A percentile compares a stretch with the other conserved stretches of the same genome.
These are phyloP conservation scores for Micractinium sp. DNA, from an alignment of 139 green algal species.

Conservation along the genomic window DNA sequence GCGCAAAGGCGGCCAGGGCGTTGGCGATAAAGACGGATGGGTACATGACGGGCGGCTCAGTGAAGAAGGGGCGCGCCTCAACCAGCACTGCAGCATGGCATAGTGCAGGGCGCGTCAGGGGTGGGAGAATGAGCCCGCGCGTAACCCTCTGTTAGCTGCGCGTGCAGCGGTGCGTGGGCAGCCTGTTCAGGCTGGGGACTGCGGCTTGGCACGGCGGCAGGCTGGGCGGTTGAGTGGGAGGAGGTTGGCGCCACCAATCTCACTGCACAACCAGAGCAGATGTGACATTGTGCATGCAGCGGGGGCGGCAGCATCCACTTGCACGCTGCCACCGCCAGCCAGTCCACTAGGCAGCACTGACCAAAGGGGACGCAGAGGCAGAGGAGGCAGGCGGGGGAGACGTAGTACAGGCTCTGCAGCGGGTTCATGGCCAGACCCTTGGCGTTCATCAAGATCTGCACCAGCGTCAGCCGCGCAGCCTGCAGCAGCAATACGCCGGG, in stretches of 20 bases:
- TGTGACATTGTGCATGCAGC: neutral
- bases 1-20: constrained; percentile 84
- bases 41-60: constrained; percentile 38
- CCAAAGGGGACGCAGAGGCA: constrained; percentile 54
- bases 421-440: constrained; percentile 70
- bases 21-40: constrained; percentile 82
- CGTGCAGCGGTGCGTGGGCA: neutral
- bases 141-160: neutral
- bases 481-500: constrained; percentile 35
- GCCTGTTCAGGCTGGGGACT: neutral
- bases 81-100: constrained; percentile 21
- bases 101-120: neutral
- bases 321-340: neutral
- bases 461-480: constrained; percentile 82
- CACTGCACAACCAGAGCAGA: neutral
- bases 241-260: neutral
- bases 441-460: constrained; percentile 89
- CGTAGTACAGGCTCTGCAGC: constrained; percentile 70
- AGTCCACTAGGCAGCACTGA: neutral
- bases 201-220: too few relatives aligned
- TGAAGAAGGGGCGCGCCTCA: constrained; percentile 31
- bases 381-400: constrained; percentile 57
- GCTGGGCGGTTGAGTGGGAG: neutral
- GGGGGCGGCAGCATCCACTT: too few relatives aligned
- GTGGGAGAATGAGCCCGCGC: neutral